Base-by-base conservation (phyloP, 139 green algal species). In the Chlamydomonas applanata region DNA sequence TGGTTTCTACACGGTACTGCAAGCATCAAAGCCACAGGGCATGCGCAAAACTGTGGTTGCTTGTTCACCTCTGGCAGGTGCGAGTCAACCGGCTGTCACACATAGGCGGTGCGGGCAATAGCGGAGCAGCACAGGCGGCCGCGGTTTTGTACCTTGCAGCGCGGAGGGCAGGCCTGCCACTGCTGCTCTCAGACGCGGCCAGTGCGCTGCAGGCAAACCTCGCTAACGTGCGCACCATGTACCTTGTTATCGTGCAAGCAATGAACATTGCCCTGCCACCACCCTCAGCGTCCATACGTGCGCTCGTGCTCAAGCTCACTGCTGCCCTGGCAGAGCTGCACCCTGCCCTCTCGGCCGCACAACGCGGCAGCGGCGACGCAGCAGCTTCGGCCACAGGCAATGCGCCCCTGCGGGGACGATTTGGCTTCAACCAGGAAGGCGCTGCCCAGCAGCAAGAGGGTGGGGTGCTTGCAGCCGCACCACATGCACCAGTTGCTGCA, bases 121-220 rank as follows among this genome's bases (percentile, higher is more conserved):
- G 2, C 59, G 59, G 17, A 35, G 16, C 59, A 3, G 54, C 53
- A 7, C 65, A 61, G 66, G 49, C 72, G 52, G 74, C 34, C 5
- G 35, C 25, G 2, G 52, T 79, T 49, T 53, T 79, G 34, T 74
- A 63, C 46, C 34, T 69, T 20, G 64, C 65, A 7, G 35, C 65
- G 0, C 64, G 74, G 1, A 22, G 20, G 2, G 53, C 60, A 25
- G 19, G 53, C 11, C 29, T 36, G n/a, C 49, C 36, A 4, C 36
- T 79, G 74, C 45, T 35, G 7, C 65, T 79, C 35, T 29, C 35
- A 14, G 74, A 79, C 52, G 65, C 72, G 52, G 74, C 74, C 11
- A 66, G 30, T 11, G 59, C 59, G 11, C 30, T 29, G n/a, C n/a
- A 66, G 59, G 59, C 11, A 4, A 40, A 9, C 11, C n/a, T 30